Percentiles rank a stretch among this genome's conserved stretches.
Evolutionary conservation across 345 rosid genomes (phyloP).

Genomic region (Bruguiera sexangula): DNA sequence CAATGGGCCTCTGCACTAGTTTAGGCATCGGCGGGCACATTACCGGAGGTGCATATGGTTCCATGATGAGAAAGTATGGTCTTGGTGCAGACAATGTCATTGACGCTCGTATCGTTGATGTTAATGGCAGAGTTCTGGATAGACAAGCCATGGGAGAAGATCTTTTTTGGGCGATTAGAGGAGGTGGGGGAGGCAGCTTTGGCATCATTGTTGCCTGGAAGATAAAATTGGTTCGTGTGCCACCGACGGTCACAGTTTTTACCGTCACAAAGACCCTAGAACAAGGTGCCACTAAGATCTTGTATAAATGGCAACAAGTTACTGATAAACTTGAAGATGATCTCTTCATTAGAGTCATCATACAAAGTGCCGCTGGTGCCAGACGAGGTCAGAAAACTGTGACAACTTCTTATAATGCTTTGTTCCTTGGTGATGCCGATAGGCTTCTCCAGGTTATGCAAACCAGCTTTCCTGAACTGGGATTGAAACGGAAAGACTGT

Average conservation of each 20-base stretch:
- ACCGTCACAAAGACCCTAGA: conserved; percentile 46
- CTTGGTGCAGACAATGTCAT: conserved; percentile 69
- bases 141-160: conserved; percentile 65
- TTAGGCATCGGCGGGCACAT: conserved; percentile 30
- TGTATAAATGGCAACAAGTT: conserved; percentile 50
- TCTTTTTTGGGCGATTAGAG: conserved; percentile 67
- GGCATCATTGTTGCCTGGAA: conserved; percentile 64
- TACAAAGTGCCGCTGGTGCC: conserved; percentile 9
- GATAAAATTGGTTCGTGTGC: conserved; percentile 61
- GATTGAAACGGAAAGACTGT: conserved; percentile 24
- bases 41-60: conserved; percentile 43
- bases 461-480: conserved; percentile 33
- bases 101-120: conserved; percentile 59
- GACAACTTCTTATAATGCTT: conserved; percentile 12
- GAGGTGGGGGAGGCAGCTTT: conserved; percentile 73
- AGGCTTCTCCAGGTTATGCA: conserved; percentile 22
- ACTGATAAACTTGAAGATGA: conserved; percentile 50
- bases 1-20: conserved; percentile 59
- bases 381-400: conserved; percentile 6
- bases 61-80: conserved; percentile 72
- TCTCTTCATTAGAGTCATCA: conserved; percentile 50
- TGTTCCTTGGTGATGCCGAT: conserved; percentile 21
- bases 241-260: conserved; percentile 54
- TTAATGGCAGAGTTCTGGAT: conserved; percentile 47
- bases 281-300: conserved; percentile 41